A percentile compares a stretch with the other conserved stretches of the same genome.
Evolutionary conservation across 2,329 filamentous ascomycete genomes (phyloP).

Genomic region (Colletotrichum costaricense): DNA sequence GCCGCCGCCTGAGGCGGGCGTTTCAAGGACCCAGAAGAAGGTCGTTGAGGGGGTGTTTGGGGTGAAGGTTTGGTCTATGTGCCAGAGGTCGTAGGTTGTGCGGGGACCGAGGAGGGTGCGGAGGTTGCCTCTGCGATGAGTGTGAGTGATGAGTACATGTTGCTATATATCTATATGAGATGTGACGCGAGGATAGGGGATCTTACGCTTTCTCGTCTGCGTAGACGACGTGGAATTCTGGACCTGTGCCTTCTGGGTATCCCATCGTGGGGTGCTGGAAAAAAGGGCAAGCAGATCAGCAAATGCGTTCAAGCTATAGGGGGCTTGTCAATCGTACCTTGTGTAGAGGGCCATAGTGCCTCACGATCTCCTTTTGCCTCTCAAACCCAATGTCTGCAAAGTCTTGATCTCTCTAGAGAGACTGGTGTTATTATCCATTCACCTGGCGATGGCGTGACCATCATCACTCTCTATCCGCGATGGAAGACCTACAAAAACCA

Average conservation of each 20-base stretch:
- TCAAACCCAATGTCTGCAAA: slow-evolving; percentile 47
- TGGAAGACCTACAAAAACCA: no score
- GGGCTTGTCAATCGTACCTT: slow-evolving; percentile 1
- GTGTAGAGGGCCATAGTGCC: slow-evolving; percentile 46
- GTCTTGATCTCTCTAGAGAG: slow-evolving; percentile 43
- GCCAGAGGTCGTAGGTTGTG: slow-evolving; percentile 46
- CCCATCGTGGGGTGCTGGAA: slow-evolving; percentile 45
- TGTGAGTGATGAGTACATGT: no score
- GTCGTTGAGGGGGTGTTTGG: slow-evolving; percentile 45
- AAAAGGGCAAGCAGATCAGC: neutral
- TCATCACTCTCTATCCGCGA: no score
- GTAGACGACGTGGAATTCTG: slow-evolving; percentile 47
- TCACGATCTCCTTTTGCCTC: slow-evolving; percentile 42
- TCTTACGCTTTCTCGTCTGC: slow-evolving; percentile 44
- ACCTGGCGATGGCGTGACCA: no score
- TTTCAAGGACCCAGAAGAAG: slow-evolving; percentile 48
- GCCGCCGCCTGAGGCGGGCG: slow-evolving; percentile 39
- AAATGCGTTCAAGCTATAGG: no score
- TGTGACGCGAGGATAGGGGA: neutral
- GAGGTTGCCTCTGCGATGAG: slow-evolving; percentile 40
- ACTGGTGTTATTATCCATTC: no score
- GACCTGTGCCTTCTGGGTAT: slow-evolving; percentile 43
- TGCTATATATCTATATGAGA: neutral
- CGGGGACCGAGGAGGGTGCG: slow-evolving; percentile 42
- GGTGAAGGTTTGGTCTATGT: slow-evolving; percentile 48